Percentiles rank a stretch among this genome's conserved stretches.
phyloP scores from a whole-genome alignment of 129 eudicot species.

The Centrapalus pauciflorus region DNA sequence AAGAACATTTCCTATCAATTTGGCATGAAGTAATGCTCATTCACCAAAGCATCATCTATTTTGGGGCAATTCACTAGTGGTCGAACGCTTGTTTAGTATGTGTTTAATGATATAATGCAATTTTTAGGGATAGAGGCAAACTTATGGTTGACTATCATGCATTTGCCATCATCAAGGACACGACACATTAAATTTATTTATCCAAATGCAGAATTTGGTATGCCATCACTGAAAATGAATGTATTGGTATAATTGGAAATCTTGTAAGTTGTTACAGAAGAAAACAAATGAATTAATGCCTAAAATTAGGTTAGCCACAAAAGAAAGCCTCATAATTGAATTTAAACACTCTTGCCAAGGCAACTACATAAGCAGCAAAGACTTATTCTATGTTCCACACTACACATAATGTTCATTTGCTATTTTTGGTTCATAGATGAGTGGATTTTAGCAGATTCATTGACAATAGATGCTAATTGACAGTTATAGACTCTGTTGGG shows the following conservation, averaged over 20 bases:
- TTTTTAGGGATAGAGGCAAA: background rate
- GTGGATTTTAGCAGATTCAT: background rate
- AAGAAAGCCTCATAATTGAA: background rate
- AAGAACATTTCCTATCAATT: background rate
- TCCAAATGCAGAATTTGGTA: background rate
- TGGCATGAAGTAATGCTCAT: background rate
- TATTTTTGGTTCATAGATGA: background rate
- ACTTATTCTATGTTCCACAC: background rate
- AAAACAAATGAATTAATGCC: background rate
- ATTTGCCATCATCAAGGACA: background rate
- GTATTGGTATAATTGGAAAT: background rate
- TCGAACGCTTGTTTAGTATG: background rate
- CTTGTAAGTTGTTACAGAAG: background rate
- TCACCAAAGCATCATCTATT: background rate
- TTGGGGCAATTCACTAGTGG: background rate
- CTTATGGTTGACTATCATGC: background rate
- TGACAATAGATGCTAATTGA: background rate
- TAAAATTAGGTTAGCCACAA: background rate
- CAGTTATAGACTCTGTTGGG: slow-evolving; percentile 4
- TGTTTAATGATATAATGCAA: background rate
- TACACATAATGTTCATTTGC: background rate
- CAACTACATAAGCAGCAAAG: background rate
- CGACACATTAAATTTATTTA: background rate
- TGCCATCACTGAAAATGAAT: background rate
- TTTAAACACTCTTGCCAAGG: background rate